These are phyloP conservation scores for Aspergillus novoparasiticus DNA, from an alignment of 2,329 filamentous ascomycete species.

Conservation along the genomic window DNA sequence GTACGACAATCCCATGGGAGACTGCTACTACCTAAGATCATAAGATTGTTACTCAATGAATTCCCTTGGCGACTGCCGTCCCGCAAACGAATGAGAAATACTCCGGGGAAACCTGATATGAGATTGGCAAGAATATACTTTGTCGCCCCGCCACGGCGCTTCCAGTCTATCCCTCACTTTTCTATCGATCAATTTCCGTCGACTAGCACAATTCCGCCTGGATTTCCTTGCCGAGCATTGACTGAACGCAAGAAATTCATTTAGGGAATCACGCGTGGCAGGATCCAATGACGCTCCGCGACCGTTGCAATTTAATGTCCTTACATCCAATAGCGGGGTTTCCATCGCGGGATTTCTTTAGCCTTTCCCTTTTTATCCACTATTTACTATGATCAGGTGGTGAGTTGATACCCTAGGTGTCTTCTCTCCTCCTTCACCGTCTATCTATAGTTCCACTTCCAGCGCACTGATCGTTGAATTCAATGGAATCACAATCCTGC, in stretches of 20 bases:
- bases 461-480: not conserved
- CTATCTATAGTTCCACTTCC: not conserved
- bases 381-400: not conserved
- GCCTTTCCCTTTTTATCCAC: not conserved
- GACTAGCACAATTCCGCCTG: not conserved
- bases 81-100: not conserved
- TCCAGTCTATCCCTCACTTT: not conserved
- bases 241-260: not conserved
- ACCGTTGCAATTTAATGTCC: not conserved
- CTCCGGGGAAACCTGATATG: not conserved
- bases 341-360: not conserved
- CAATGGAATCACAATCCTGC: not conserved
- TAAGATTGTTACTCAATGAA: not conserved
- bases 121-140: conserved; percentile 14
- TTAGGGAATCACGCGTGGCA: not conserved
- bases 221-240: not conserved
- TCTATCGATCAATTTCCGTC: not conserved
- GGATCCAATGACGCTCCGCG: not conserved
- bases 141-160: conserved; percentile 13
- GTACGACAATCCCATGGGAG: not conserved
- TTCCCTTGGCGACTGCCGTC: not conserved
- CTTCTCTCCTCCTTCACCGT: not conserved
- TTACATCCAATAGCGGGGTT: not conserved
- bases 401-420: not conserved
- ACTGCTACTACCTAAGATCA: not conserved